Evolutionary conservation across 768 basidiomycete species (phyloP), one percentile per base, ranked within the genome.

Genomic region (Tylopilus cervinicoccineus): DNA sequence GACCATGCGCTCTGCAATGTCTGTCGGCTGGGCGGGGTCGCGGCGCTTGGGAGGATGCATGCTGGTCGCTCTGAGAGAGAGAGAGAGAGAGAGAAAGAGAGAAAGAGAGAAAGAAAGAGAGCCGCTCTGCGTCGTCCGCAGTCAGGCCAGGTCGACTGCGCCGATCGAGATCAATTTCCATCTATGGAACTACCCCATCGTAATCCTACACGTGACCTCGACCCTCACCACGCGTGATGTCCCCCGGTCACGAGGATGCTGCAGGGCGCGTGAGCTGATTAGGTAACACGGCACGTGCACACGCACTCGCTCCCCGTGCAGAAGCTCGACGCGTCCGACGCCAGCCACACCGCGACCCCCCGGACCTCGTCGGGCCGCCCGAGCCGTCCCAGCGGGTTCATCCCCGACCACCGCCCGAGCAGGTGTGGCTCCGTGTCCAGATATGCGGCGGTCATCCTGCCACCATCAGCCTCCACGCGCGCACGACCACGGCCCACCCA

Each of bases 271-370:
- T n/a, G n/a, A n/a, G n/a, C n/a, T n/a, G n/a, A n/a, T n/a, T n/a
- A n/a, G n/a, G n/a, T n/a, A n/a, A n/a, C n/a, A n/a, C n/a, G n/a
- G n/a, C n/a, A n/a, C n/a, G n/a, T n/a, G n/a, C n/a, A 9, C 3
- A 80, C 85, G 45, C 58, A 88, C 86, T 88, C 86, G 83, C 86
- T 87, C 1, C 86, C 86, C 0, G 88, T 89, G 59, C 84, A 87
- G 62, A 83, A 89, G 26, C 78, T 84, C 5, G 83, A 85, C 39
- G 87, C 86, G 49, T 88, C 85, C 53, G 79, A 81, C 23, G 86
- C 81, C 9, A 89, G 68, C 86, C 86, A 89, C 0, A 77, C 68
- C 38, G 79, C 70, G 1, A 86, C 84, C 1, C 88, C 87, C 1
- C 87, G 74, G 59, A 88, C 58, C 64, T 90, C 87, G 57, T 88